Evolutionary conservation across 2,329 filamentous ascomycete species (phyloP).

Genomic region (Penicillium rolfsii): DNA sequence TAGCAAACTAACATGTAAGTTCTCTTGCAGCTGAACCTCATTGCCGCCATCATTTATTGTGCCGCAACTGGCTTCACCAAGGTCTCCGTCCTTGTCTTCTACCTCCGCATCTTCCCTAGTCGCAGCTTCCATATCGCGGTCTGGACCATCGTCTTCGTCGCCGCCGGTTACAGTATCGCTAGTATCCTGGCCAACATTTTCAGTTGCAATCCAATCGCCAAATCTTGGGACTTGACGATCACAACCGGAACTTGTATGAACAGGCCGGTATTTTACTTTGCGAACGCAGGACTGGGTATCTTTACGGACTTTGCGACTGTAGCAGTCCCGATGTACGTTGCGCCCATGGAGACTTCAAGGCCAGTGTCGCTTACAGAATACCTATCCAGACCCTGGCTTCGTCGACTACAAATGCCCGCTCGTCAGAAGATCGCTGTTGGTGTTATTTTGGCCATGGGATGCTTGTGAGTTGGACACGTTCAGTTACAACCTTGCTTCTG

Average conservation of each 20-base stretch:
- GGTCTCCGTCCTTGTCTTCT: conserved; percentile 37
- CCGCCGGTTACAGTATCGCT: conserved; percentile 32
- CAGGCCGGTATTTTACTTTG: conserved; percentile 36
- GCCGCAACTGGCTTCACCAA: conserved; percentile 37
- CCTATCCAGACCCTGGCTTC: conserved; percentile 32
- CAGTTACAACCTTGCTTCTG: background rate
- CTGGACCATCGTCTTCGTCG: conserved; percentile 31
- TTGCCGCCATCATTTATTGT: conserved; percentile 37
- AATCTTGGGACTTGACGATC: conserved; percentile 32
- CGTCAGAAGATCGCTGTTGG: conserved; percentile 36
- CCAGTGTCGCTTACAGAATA: conserved; percentile 4
- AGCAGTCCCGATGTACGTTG: conserved; percentile 33
- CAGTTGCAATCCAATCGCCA: conserved; percentile 32
- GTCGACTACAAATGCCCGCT: conserved; percentile 35
- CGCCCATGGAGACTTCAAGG: background rate
- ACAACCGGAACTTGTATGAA: conserved; percentile 30
- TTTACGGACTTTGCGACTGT: conserved; percentile 38
- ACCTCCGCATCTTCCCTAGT: conserved; percentile 36
- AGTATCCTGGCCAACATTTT: conserved; percentile 35
- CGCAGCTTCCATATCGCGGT: conserved; percentile 30
- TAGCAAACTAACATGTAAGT: background rate
- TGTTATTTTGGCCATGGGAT: conserved; percentile 34
- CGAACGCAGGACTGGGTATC: conserved; percentile 34
- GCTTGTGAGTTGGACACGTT: conserved; percentile 26
- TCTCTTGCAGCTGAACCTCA: conserved; percentile 30